Evolutionary conservation across 2,329 filamentous ascomycete genomes (phyloP).

Genomic region (Polychaeton citri): DNA sequence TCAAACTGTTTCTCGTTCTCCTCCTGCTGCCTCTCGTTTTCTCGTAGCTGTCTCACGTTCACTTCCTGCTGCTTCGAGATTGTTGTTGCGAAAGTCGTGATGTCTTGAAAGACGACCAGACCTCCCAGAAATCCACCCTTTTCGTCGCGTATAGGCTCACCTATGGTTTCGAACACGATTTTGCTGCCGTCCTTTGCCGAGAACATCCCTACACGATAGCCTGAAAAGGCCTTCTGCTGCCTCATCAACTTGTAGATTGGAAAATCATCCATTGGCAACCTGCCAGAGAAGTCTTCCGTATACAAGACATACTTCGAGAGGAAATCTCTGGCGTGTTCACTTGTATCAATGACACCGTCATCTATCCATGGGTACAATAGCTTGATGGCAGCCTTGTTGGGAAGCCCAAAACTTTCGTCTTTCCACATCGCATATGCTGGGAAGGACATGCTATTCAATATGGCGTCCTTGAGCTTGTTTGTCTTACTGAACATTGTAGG

Average conservation of each 20-base stretch:
- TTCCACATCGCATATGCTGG: constrained; percentile 72
- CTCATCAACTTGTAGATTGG: constrained; percentile 53
- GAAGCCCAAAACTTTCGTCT: constrained; percentile 59
- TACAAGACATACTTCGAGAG: constrained; percentile 49
- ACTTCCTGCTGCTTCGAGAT: constrained; percentile 49
- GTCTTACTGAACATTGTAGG: constrained; percentile 61
- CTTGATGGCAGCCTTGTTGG: constrained; percentile 50
- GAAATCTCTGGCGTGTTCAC: constrained; percentile 33
- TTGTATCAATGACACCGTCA: constrained; percentile 23
- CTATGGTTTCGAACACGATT: constrained; percentile 50
- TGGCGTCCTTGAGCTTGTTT: constrained; percentile 60
- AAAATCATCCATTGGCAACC: constrained; percentile 46
- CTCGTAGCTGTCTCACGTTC: no score
- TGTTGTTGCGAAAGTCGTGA: constrained; percentile 55
- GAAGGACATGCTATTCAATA: constrained; percentile 61
- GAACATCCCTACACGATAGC: constrained; percentile 50
- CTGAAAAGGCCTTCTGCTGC: constrained; percentile 46
- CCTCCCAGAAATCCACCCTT: constrained; percentile 60
- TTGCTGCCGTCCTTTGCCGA: constrained; percentile 39
- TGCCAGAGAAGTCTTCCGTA: constrained; percentile 50
- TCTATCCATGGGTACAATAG: constrained; percentile 22
- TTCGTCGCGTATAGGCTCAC: constrained; percentile 54
- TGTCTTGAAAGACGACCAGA: constrained; percentile 57
- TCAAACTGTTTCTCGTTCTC: constrained; percentile 63
- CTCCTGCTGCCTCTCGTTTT: no score